These are phyloP conservation scores for Neofusicoccum laricinum DNA, from an alignment of 2,329 filamentous ascomycete genomes.

Conservation along the genomic window DNA sequence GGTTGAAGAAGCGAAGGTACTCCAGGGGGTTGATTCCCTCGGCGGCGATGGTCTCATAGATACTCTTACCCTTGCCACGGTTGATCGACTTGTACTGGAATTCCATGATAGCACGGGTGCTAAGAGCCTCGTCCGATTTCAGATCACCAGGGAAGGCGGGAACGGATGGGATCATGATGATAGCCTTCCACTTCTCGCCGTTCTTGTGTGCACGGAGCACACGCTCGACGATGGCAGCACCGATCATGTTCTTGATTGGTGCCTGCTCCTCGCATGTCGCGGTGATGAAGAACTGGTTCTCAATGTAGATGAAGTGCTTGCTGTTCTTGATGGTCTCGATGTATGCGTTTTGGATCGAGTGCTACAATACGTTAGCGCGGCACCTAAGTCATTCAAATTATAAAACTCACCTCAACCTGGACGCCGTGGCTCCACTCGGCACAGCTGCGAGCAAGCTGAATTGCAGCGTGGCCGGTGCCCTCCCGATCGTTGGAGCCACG, in stretches of 20 bases:
- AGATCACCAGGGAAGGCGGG: conserved; percentile 82
- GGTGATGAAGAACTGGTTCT: conserved; percentile 89
- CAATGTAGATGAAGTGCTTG: conserved; percentile 74
- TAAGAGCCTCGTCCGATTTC: conserved; percentile 67
- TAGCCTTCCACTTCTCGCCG: conserved; percentile 67
- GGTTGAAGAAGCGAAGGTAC: conserved; percentile 82
- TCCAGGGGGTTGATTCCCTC: conserved; percentile 66
- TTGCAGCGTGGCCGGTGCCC: conserved; percentile 25
- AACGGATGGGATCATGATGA: conserved; percentile 75
- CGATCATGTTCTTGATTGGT: conserved; percentile 75
- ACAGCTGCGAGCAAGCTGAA: conserved; percentile 38
- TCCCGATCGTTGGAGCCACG: not conserved
- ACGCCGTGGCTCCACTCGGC: conserved; percentile 61
- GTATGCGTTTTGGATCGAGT: conserved; percentile 86
- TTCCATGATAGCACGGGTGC: conserved; percentile 83
- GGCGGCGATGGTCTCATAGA: conserved; percentile 67
- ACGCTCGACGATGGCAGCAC: conserved; percentile 73
- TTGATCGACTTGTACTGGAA: conserved; percentile 81
- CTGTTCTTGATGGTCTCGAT: conserved; percentile 67
- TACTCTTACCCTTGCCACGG: conserved; percentile 67
- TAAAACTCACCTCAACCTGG: conserved; percentile 48
- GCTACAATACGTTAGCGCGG: conserved; percentile 37
- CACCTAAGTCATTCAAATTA: too few relatives aligned
- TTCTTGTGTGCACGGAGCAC: conserved; percentile 68
- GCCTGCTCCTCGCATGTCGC: conserved; percentile 68